These are phyloP conservation scores for Sporisorium scitamineum DNA, from an alignment of 1,284 basidiomycete genomes.

Conservation along the genomic window DNA sequence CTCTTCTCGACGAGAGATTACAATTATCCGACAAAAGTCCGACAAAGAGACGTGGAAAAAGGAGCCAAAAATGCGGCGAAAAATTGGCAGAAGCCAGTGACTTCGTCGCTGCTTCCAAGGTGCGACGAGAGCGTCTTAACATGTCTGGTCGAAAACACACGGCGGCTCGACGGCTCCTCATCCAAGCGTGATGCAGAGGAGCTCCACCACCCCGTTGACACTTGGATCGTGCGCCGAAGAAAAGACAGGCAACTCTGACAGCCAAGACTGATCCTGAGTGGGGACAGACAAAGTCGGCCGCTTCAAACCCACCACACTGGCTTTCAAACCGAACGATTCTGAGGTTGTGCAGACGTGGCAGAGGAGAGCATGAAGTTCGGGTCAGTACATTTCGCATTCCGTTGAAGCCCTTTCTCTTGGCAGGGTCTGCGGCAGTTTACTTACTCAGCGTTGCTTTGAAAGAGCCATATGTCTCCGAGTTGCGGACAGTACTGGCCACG, in stretches of 20 bases:
- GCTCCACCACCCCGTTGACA: constrained; percentile 38
- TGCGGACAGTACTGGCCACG: constrained; percentile 50
- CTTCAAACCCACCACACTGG: constrained; percentile 10
- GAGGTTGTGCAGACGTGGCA: neutral
- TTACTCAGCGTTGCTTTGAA: constrained; percentile 42
- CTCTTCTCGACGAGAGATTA: too few species aligned
- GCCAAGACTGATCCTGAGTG: neutral
- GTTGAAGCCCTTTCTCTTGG: neutral
- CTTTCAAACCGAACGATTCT: constrained; percentile 17
- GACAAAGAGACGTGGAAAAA: neutral
- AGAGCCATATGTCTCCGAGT: constrained; percentile 32
- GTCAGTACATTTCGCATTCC: neutral
- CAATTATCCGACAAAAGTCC: constrained; percentile 1
- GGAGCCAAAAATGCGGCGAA: neutral
- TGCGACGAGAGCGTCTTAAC: neutral
- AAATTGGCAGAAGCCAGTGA: neutral
- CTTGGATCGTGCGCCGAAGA: constrained; percentile 33
- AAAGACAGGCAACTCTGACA: constrained; percentile 22
- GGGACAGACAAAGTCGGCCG: constrained; percentile 4
- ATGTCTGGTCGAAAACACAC: neutral
- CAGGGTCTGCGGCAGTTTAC: neutral
- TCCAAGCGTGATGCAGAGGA: constrained; percentile 25
- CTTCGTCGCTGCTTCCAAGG: neutral
- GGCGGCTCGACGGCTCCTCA: neutral
- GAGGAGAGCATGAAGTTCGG: neutral